A percentile compares a stretch with the other conserved stretches of the same genome.
Conservation (phyloP, 192 early-diverging fungal species). For the Backusella australiensis region DNA sequence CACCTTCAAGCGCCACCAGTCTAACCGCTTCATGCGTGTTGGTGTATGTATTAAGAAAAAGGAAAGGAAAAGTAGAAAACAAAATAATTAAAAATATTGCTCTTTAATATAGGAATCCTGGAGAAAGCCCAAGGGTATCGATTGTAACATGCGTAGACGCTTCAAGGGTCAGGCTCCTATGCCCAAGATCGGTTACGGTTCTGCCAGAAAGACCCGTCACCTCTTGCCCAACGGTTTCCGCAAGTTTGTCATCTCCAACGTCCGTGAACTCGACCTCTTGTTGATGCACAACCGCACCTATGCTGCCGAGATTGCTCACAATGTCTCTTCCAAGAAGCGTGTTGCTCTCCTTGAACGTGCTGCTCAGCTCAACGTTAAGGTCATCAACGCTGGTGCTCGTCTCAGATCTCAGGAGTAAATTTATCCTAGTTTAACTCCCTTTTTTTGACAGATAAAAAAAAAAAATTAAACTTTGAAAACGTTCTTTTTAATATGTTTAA, state of each 20-base stretch:
- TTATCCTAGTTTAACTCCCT: not conserved
- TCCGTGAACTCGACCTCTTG: constrained; percentile 89
- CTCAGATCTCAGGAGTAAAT: constrained; percentile 77
- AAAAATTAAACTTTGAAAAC: constrained; percentile 1
- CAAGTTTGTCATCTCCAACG: constrained; percentile 96
- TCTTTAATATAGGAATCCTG: constrained; percentile 82
- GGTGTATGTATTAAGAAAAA: constrained; percentile 52
- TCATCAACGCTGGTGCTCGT: constrained; percentile 90
- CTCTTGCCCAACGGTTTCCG: constrained; percentile 98
- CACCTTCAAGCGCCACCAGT: constrained; percentile 96
- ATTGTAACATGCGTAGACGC: constrained; percentile 94
- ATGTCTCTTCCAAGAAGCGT: constrained; percentile 93
- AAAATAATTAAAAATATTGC: not conserved
- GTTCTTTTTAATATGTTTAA: not conserved
- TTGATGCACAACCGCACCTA: constrained; percentile 99
- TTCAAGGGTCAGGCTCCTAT: constrained; percentile 98
- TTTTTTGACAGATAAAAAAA: not conserved
- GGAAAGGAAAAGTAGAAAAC: not conserved
- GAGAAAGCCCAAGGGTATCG: constrained; percentile 99
- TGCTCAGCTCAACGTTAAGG: constrained; percentile 94
- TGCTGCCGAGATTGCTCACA: constrained; percentile 99
- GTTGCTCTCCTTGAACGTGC: constrained; percentile 92
- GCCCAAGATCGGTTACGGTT: constrained; percentile 99
- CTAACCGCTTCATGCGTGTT: constrained; percentile 97
- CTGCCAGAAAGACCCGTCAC: constrained; percentile 95